Evolutionary conservation across 1,139 yeast genomes (phyloP).

Genomic region (Geotrichum aggregatum): DNA sequence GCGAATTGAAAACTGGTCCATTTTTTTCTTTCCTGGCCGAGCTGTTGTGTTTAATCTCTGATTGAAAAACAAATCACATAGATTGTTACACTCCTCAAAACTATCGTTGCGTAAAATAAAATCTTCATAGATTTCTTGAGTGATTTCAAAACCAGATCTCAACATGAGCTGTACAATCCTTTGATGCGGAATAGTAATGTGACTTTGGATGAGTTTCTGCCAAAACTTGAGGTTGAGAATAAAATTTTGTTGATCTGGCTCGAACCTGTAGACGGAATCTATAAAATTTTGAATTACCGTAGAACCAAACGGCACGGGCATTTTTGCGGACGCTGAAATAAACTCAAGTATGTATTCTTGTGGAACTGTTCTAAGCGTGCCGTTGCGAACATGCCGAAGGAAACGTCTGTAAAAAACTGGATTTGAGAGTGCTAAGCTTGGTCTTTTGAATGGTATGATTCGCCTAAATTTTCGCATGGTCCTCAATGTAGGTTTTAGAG

Average conservation of each 20-base stretch:
- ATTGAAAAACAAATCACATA: conserved; percentile 5
- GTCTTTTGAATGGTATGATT: background rate
- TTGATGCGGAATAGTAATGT: background rate
- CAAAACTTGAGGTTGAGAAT: conserved; percentile 1
- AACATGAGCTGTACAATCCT: conserved; percentile 4
- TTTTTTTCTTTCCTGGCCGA: background rate
- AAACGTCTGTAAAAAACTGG: conserved; percentile 4
- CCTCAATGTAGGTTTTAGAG: background rate
- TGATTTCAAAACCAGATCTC: background rate
- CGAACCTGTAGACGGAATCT: conserved; percentile 2
- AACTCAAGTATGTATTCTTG: conserved; percentile 1
- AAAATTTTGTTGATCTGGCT: background rate
- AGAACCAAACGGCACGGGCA: background rate
- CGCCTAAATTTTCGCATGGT: background rate
- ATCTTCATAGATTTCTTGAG: conserved; percentile 7
- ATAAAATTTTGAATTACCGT: background rate
- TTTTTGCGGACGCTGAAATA: conserved; percentile 1
- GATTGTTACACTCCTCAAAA: conserved; percentile 10
- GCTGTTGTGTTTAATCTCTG: background rate
- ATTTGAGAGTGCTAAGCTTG: conserved; percentile 2
- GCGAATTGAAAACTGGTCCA: conserved; percentile 6
- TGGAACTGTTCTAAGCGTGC: background rate
- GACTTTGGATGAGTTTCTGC: background rate
- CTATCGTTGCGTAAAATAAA: conserved; percentile 6
- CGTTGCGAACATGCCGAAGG: conserved; percentile 3